Evolutionary conservation across 257 asterid genomes (phyloP), one percentile per base, ranked within the genome.

Genomic region (Cinchona pubescens): DNA sequence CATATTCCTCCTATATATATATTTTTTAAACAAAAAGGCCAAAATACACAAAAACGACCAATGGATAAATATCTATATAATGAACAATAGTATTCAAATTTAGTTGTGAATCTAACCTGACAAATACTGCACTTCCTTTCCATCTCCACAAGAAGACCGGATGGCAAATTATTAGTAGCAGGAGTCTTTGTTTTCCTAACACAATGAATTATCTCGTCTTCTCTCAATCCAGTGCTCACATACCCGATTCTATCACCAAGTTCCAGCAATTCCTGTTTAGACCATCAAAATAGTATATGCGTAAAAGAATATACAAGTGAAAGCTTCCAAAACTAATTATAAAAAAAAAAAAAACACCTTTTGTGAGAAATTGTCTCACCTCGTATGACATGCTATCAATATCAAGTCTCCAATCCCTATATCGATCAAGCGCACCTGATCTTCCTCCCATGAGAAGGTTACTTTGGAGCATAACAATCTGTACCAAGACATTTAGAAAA

Each of bases 191-290:
- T 79, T 78, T 79, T 94, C 82, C 87, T 85, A 77, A 94, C 77
- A 70, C 95, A 90, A 53, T 75, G 76, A 73, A 81, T 66, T 73
- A 94, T 88, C 76, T 89, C 92, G 45, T 89, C 93, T 59, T 94
- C 93, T 76, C 86, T 87, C 80, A 92, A 69, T 67, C 98, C 96
- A 21, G 95, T 94, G 89, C 85, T 89, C 78, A 92, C 97, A 58
- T 83, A 72, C 61, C 98, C 97, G 66, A 94, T 94, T 76, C 85
- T 85, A 67, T 94, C 98, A 35, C 96, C 94, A 1, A 94, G 98
- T 79, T 94, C 97, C 80, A 94, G 83, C 80, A 94, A 72, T 81
- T 94, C 94, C 98, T 94, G 88, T 80, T 80, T 18, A 67, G 34
- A 60, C 29, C 69, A 74, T 69, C 45, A 73, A 32, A 46, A 34